phyloP scores from a whole-genome alignment of 179 eudicot species.

The Camellia oleifera region DNA sequence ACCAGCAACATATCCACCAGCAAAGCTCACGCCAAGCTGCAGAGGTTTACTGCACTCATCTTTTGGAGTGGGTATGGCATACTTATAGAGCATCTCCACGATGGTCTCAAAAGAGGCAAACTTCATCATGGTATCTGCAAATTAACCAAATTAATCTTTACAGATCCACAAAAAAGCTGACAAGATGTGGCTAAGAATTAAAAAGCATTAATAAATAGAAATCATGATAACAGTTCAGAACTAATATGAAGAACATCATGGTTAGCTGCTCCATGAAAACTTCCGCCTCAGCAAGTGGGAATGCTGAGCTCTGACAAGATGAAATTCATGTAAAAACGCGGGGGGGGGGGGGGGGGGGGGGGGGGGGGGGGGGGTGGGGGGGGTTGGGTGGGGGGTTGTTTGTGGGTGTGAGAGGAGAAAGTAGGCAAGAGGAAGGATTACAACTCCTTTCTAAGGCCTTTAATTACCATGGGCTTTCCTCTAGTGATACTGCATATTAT shows the following conservation, averaged over 20 bases:
- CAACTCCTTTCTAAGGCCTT: background rate
- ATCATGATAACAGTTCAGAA: background rate
- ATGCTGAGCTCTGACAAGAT: background rate
- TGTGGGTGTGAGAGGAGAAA: too few species aligned
- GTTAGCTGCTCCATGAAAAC: background rate
- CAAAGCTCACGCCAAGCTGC: conserved; percentile 92
- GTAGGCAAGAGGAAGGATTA: background rate
- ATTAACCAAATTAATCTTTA: conserved; percentile 8
- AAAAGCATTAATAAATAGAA: conserved; percentile 2
- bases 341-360: background rate
- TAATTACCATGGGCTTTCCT: background rate
- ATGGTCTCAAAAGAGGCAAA: conserved; percentile 91
- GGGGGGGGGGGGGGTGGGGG: too few species aligned
- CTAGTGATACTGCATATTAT: background rate
- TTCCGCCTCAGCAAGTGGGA: background rate
- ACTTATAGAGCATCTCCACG: conserved; percentile 75
- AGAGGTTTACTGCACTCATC: conserved; percentile 74
- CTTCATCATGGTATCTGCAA: conserved; percentile 97
- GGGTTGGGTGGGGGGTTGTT: too few species aligned
- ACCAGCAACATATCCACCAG: conserved; percentile 92
- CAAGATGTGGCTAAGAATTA: background rate
- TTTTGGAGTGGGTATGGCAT: conserved; percentile 80
- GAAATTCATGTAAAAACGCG: background rate
- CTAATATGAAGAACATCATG: background rate
- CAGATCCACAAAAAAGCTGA: conserved; percentile 2